phyloP scores from a whole-genome alignment of 441 rosid genomes.

The Cnidoscolus chayamansa region DNA sequence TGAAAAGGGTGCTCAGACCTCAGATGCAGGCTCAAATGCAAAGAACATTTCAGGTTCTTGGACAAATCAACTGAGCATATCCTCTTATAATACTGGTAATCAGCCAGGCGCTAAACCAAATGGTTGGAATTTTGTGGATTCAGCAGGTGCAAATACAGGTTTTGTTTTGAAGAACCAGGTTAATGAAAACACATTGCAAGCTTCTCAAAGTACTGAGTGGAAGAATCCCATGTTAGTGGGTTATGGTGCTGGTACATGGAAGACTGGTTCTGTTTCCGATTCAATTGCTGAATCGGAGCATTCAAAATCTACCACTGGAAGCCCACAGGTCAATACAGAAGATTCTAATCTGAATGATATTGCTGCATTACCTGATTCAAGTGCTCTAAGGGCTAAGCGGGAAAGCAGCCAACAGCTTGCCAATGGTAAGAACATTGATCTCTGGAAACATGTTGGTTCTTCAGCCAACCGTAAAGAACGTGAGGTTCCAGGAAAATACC shows the following conservation, averaged over 20 bases:
- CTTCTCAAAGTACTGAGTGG: conserved; percentile 27
- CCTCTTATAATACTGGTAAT: conserved; percentile 23
- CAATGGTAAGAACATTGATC: conserved; percentile 32
- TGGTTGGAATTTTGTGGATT: conserved; percentile 45
- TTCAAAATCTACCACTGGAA: conserved; percentile 27
- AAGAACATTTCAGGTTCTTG: conserved; percentile 37
- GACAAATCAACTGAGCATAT: conserved; percentile 31
- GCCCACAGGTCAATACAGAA: conserved; percentile 33
- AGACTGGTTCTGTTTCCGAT: conserved; percentile 42
- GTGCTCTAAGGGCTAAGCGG: conserved; percentile 31
- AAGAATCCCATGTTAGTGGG: conserved; percentile 28
- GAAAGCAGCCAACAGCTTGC: conserved; percentile 40
- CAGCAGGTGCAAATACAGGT: conserved; percentile 27
- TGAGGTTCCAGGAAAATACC: conserved; percentile 29
- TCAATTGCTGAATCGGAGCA: conserved; percentile 34
- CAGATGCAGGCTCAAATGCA: conserved; percentile 36
- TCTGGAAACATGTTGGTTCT: conserved; percentile 44
- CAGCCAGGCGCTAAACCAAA: conserved; percentile 29
- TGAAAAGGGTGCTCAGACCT: conserved; percentile 40
- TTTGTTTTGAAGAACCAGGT: conserved; percentile 35
- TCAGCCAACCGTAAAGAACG: conserved; percentile 23
- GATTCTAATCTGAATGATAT: conserved; percentile 36
- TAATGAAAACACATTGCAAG: conserved; percentile 37
- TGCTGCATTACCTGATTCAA: conserved; percentile 34
- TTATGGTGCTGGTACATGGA: conserved; percentile 44